Evolutionary conservation across 139 green algal genomes (phyloP).

Genomic region (Limnomonas spitsbergensis): DNA sequence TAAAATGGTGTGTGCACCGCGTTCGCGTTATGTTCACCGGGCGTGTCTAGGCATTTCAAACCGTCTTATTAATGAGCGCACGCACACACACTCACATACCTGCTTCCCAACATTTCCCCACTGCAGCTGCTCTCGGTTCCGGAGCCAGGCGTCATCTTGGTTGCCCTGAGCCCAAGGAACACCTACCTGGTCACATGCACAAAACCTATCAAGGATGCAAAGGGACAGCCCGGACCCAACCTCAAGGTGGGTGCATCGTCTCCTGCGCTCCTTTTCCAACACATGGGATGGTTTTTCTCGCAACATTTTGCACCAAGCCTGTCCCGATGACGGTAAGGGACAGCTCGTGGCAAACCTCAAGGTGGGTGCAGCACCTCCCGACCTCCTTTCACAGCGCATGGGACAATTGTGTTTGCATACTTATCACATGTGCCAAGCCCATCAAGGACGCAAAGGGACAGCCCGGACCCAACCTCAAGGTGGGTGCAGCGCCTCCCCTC

Average conservation of each 20-base stretch:
- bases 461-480: conserved; percentile 64
- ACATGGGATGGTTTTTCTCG: too few species aligned
- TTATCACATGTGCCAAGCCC: conserved; percentile 63
- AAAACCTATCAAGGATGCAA: conserved; percentile 45
- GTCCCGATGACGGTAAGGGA: conserved; percentile 40
- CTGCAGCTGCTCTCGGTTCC: background rate
- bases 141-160: conserved; percentile 36
- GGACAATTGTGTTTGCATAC: too few species aligned
- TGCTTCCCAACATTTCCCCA: too few species aligned
- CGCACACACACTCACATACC: too few species aligned
- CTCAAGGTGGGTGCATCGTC: conserved; percentile 53
- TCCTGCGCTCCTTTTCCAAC: too few species aligned
- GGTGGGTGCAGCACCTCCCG: too few species aligned
- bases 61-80: too few species aligned
- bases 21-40: too few species aligned
- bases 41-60: too few species aligned
- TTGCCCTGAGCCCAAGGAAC: conserved; percentile 39
- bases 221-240: conserved; percentile 55
- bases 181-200: conserved; percentile 63
- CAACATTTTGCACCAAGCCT: conserved; percentile 52
- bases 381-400: too few species aligned
- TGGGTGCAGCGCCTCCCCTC: too few species aligned
- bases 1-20: too few species aligned
- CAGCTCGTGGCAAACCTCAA: conserved; percentile 64
- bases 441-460: conserved; percentile 45